Evolutionary conservation across 2,329 filamentous ascomycete species (phyloP).

Genomic region (Sarocladium oryzae): DNA sequence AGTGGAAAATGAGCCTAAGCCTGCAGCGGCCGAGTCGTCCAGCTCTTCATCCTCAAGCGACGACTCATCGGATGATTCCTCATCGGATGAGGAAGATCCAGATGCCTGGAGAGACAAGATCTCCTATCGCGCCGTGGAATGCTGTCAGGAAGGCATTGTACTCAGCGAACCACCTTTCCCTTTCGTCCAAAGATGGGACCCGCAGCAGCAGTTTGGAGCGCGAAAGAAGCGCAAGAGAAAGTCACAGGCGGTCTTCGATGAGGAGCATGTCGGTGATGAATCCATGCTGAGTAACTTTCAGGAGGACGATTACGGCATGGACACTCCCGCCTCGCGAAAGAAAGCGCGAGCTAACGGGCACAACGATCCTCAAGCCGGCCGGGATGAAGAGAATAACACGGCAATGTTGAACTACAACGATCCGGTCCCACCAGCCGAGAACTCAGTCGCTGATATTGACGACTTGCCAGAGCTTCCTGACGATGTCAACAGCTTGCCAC

Average conservation of each 20-base stretch:
- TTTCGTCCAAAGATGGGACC: conserved; percentile 85
- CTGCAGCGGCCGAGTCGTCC: neutral
- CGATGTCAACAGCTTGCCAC: conserved; percentile 47
- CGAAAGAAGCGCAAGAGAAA: conserved; percentile 44
- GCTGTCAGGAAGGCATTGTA: conserved; percentile 60
- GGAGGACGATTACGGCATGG: conserved; percentile 18
- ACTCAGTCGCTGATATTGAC: conserved; percentile 32
- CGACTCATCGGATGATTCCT: conserved; percentile 8
- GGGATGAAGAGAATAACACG: conserved; percentile 18
- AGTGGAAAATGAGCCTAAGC: conserved; percentile 12
- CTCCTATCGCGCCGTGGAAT: conserved; percentile 74
- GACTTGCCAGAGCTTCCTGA: conserved; percentile 59
- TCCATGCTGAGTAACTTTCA: conserved; percentile 16
- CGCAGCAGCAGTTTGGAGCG: conserved; percentile 50
- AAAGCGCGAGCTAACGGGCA: conserved; percentile 34
- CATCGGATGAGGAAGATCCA: conserved; percentile 32
- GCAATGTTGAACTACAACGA: conserved; percentile 35
- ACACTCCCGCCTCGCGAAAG: conserved; percentile 15
- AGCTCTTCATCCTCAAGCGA: neutral
- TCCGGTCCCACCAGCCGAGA: conserved; percentile 18
- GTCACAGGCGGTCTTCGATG: conserved; percentile 22
- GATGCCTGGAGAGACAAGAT: conserved; percentile 71
- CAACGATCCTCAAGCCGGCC: conserved; percentile 18
- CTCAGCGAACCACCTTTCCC: conserved; percentile 80
- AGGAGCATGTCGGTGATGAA: conserved; percentile 6